Evolutionary conservation across 2,329 filamentous ascomycete genomes (phyloP).

Genomic region (Ceratocystis diversiconidia): DNA sequence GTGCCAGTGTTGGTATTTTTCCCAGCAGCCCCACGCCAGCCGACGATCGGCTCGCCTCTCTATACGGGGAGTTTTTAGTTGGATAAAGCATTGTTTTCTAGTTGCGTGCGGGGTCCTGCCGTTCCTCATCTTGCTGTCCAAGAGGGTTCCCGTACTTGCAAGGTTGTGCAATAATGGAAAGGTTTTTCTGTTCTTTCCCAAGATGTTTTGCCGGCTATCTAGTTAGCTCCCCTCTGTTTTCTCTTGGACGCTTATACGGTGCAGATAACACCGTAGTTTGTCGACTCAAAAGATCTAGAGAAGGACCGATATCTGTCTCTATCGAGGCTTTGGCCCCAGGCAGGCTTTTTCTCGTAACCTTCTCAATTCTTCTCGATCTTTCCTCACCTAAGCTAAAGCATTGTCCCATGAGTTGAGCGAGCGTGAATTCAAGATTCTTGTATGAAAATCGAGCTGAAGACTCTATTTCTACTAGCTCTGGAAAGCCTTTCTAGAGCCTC

Average conservation of each 20-base stretch:
- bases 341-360: neutral
- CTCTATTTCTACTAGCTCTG: too few relatives aligned
- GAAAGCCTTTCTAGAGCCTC: neutral
- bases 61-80: neutral
- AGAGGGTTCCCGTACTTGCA: neutral
- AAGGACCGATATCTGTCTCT: neutral
- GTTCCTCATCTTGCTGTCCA: neutral
- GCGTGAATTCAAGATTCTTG: neutral
- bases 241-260: neutral
- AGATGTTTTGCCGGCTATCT: neutral
- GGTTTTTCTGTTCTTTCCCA: neutral
- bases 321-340: neutral
- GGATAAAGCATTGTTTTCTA: neutral
- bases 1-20: neutral
- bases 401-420: neutral
- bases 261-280: neutral
- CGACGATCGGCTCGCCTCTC: neutral
- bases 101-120: neutral
- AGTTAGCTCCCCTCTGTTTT: neutral
- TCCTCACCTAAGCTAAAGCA: neutral
- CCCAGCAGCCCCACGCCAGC: neutral
- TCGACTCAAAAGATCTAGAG: neutral
- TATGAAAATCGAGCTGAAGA: neutral
- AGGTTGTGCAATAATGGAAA: neutral
- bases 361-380: neutral